phyloP scores from a whole-genome alignment of 1,139 yeast genomes.

The Geotrichum carabidarum region DNA sequence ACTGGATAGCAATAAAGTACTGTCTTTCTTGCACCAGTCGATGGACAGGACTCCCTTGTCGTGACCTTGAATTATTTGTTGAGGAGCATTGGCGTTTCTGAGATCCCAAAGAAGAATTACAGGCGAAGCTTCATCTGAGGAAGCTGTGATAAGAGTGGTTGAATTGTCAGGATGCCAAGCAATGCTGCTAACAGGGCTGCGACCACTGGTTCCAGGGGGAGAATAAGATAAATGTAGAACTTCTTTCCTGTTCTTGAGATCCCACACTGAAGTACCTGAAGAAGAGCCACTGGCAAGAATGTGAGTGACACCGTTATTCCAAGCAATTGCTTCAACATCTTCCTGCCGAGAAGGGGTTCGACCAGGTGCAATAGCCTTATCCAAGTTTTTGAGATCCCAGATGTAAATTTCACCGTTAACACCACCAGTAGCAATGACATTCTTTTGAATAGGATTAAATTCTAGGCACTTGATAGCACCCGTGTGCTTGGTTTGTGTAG shows the following conservation, averaged over 20 bases:
- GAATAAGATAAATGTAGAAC: conserved; percentile 72
- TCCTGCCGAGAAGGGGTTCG: conserved; percentile 71
- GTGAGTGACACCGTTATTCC: conserved; percentile 83
- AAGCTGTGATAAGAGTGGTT: conserved; percentile 82
- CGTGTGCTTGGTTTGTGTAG: conserved; percentile 53
- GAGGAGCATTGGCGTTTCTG: conserved; percentile 88
- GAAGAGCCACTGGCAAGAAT: conserved; percentile 87
- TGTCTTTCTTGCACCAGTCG: conserved; percentile 91
- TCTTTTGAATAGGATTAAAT: conserved; percentile 70
- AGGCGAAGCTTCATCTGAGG: conserved; percentile 76
- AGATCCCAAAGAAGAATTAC: conserved; percentile 88
- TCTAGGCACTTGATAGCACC: conserved; percentile 69
- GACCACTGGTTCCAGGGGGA: conserved; percentile 51
- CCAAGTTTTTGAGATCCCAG: conserved; percentile 70
- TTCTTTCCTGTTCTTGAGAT: conserved; percentile 78
- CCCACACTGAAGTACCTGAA: conserved; percentile 91
- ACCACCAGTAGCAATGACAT: conserved; percentile 82
- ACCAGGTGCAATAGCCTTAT: conserved; percentile 68
- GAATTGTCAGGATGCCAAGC: conserved; percentile 86
- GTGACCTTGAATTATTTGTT: conserved; percentile 70
- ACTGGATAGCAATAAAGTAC: conserved; percentile 70
- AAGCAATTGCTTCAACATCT: conserved; percentile 74
- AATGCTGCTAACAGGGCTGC: conserved; percentile 44
- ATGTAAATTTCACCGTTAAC: conserved; percentile 77
- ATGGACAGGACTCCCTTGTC: conserved; percentile 80